Evolutionary conservation across 2,329 filamentous ascomycete genomes (phyloP).

Genomic region (Diaporthe nobilis): DNA sequence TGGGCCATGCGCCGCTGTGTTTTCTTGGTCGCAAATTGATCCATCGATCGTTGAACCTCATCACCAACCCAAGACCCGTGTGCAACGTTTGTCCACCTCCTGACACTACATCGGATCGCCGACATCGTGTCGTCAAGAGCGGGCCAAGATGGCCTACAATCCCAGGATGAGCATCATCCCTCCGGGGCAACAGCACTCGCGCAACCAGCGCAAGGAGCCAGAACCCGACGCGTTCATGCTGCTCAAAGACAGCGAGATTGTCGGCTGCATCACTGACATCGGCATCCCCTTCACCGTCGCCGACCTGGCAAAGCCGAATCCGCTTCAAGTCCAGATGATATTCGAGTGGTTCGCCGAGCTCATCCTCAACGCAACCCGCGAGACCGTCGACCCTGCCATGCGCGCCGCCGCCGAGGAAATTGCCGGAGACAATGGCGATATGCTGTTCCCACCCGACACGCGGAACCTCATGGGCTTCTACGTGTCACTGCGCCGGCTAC

Average conservation of each 20-base stretch:
- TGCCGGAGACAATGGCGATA: slow-evolving; percentile 86
- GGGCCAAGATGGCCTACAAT: slow-evolving; percentile 68
- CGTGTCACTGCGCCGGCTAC: slow-evolving; percentile 81
- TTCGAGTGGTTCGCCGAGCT: slow-evolving; percentile 98
- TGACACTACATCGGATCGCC: background rate
- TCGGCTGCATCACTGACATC: slow-evolving; percentile 97
- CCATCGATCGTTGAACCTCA: background rate
- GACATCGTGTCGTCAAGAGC: background rate
- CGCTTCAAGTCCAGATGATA: slow-evolving; percentile 94
- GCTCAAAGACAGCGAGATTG: slow-evolving; percentile 83
- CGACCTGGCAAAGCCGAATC: slow-evolving; percentile 94
- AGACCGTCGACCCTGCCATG: slow-evolving; percentile 96
- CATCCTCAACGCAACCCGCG: slow-evolving; percentile 92
- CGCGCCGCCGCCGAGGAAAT: slow-evolving; percentile 90
- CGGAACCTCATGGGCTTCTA: slow-evolving; percentile 98
- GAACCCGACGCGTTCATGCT: slow-evolving; percentile 73
- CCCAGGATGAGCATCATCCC: slow-evolving; percentile 73
- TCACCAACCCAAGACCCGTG: background rate
- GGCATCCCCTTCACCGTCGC: slow-evolving; percentile 89
- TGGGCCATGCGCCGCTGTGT: slow-evolving; percentile 13
- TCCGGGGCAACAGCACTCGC: slow-evolving; percentile 62
- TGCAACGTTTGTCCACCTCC: background rate
- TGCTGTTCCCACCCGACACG: slow-evolving; percentile 84
- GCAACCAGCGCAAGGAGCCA: slow-evolving; percentile 69
- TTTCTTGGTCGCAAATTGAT: slow-evolving; percentile 27